Evolutionary conservation across 345 rosid species (phyloP), one percentile per base, ranked within the genome.

Genomic region (Rubroshorea leprosula): DNA sequence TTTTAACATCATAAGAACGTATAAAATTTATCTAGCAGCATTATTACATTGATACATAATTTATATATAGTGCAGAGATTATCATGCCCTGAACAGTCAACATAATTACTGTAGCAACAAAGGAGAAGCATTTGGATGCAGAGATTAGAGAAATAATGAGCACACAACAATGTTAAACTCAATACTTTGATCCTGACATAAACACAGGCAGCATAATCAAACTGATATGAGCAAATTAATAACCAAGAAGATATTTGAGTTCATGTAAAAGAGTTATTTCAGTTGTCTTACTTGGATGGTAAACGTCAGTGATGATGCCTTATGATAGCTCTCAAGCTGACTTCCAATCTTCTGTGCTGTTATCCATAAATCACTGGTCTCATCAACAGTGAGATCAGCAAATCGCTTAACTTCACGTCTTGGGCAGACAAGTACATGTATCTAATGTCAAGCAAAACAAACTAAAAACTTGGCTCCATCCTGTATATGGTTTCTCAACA

Each of bases 381-480:
- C 96, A 13, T 85, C 86, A 57, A 74, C 80, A 58, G 86, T 89
- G 54, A 89, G 97, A 72, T 93, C 97, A 71, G 63, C 80, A 76
- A 93, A 80, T 41, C 96, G 92, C 66, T 85, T 77, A 51, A 79
- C 97, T 73, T 83, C 88, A 55, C 97, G 94, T 74, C 76, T 76
- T 53, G 96, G 88, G 66, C 89, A 82, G 56, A 87, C 85, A 60
- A 93, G 96, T 58, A 93, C 99, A 85, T 89, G 95, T 88, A 23
- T 39, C 25, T 70, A 45, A 52, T n/a, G 89, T 82, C 58, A 80
- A 84, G 87, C 57, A 62, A 74, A 68, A 65, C 62, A 78, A 73
- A 70, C 41, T 52, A 58, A 54, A 64, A 29, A 53, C 55, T 15
- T 26, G 39, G 26, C 18, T 39, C 59, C 12, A 17, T 13, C 19